Evolutionary conservation across 805 yeast genomes (phyloP).

Genomic region (Sugiyamaella lignohabitans): DNA sequence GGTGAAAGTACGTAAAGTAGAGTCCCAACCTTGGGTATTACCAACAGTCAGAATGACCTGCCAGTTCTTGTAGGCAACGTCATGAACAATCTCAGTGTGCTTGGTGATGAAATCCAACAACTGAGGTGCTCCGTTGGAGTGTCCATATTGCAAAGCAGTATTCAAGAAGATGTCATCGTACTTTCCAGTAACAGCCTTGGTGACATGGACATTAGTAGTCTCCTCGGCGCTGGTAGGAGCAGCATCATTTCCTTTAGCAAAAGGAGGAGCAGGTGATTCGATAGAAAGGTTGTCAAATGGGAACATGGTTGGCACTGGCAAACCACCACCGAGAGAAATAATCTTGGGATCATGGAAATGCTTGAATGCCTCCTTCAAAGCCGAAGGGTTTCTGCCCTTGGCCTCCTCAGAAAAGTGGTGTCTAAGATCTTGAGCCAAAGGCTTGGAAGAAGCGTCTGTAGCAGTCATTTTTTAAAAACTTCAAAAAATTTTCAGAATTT

Average conservation of each 20-base stretch:
- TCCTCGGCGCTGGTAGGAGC: conserved; percentile 19
- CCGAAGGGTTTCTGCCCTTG: conserved; percentile 65
- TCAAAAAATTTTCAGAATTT: no score
- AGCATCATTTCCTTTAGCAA: conserved; percentile 55
- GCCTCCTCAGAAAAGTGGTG: conserved; percentile 77
- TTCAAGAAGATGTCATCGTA: conserved; percentile 56
- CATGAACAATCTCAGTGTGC: conserved; percentile 47
- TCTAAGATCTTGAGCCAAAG: conserved; percentile 58
- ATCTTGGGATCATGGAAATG: conserved; percentile 68
- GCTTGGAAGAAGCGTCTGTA: conserved; percentile 9
- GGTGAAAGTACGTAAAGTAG: conserved; percentile 69
- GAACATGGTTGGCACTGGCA: conserved; percentile 85
- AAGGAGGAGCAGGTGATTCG: conserved; percentile 65
- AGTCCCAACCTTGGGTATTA: conserved; percentile 87
- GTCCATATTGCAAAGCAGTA: conserved; percentile 88
- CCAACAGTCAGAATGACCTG: conserved; percentile 66
- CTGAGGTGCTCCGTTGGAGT: conserved; percentile 73
- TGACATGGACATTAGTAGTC: conserved; percentile 30
- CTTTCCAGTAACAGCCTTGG: conserved; percentile 36
- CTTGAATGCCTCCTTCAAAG: conserved; percentile 77
- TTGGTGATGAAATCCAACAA: conserved; percentile 60
- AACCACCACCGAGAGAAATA: conserved; percentile 91
- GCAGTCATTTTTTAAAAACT: conserved; percentile 1
- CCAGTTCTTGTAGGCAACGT: conserved; percentile 62
- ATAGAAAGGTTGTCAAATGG: conserved; percentile 77